Evolutionary conservation across 208 protist species (phyloP), one percentile per base, ranked within the genome.

Genomic region (Crithidia sp.): DNA sequence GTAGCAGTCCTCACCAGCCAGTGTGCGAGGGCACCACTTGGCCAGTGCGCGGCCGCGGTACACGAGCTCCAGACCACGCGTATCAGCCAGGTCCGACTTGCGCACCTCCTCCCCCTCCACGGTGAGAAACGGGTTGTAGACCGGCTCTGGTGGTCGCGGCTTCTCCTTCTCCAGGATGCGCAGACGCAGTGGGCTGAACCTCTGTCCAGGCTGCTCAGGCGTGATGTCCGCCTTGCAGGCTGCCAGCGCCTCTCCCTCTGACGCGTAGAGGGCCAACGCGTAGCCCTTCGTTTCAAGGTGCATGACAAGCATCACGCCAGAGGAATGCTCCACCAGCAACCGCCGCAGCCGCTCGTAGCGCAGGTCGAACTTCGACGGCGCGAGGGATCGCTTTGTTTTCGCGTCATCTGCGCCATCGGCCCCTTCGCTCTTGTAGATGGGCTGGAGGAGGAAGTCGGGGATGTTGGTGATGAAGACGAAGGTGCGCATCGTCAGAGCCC

Each of bases 391-490:
- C 7, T 49, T 71, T 3, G 13, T 52, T 36, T 37, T 44, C 6
- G 39, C 54, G 10, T 69, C 55, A 36, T n/a, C 60, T 3, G 36
- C 44, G 14, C 58, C 52, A 44, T 62, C 58, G 67, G 44, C 54
- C 0, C n/a, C 65, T 4, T 69, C 71, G 49, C 53, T 71, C 43
- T 41, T 68, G 59, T 74, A 44, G n/a, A 87, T 67, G 40, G 85
- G 87, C 74, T 95, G 76, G 39, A 97, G 71, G 3, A 97, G 66
- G 56, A 87, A 91, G 12, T 87, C 79, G 12, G 93, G 93, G 47
- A 97, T 95, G 52, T 90, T 73, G 49, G 76, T 86, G 49, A 97
- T 87, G 72, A 97, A 97, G 7, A 97, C 93, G 78, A 97, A 95
- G n/a, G 90, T 90, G 52, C 90, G 86, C 73, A 85, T 84, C 5